Base-by-base conservation (phyloP, 2,329 filamentous ascomycete species). In the Aspergillaceae sp. region DNA sequence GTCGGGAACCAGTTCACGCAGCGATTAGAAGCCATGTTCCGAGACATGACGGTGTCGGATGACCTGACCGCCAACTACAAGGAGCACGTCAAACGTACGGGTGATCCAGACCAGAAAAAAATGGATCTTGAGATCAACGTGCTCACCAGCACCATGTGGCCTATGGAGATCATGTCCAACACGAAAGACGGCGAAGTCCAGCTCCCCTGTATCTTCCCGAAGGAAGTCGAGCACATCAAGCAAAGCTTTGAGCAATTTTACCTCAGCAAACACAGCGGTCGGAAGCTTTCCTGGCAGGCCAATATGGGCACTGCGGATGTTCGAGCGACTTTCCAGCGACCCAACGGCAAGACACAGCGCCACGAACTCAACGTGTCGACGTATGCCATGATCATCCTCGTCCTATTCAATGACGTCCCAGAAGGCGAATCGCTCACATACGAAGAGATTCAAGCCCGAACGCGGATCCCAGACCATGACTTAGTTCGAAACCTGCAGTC, bases 1-100 rank as follows among this genome's bases (percentile, higher is more conserved):
- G 81, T 97, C 44, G 92, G 92, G 35, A 94, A 94, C 64, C 84
- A 89, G 55, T 97, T 97, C 64, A 97, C 92, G 0, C 75, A 81
- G 59, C 94, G 94, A 63, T 80, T 98, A 40, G 92, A 98, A 62
- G 86, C 89, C 53, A 97, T 98, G 89, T 96, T 98, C 73, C 90
- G 89, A 68, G 92, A 98, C 60, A 90, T 97, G 79, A 81, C 84
- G 10, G 82, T 90, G 8, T 96, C 90, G 0, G 82, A 84, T 45
- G 91, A 95, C 53, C 76, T 96, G 28, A 88, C 86, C 0, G 70
- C 80, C 8, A 81, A 78, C 46, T 97, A 94, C 70, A 84, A 83
- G 53, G 76, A 78, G 10, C 80, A 91, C 51, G 80, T 82, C 65
- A 77, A 63, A 65, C 80, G 64, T 59, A 76, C 69, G 10, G 76